A percentile compares a stretch with the other conserved stretches of the same genome.
Conservation (phyloP, 2,329 filamentous ascomycete species). For the Atkinsonella texensis region DNA sequence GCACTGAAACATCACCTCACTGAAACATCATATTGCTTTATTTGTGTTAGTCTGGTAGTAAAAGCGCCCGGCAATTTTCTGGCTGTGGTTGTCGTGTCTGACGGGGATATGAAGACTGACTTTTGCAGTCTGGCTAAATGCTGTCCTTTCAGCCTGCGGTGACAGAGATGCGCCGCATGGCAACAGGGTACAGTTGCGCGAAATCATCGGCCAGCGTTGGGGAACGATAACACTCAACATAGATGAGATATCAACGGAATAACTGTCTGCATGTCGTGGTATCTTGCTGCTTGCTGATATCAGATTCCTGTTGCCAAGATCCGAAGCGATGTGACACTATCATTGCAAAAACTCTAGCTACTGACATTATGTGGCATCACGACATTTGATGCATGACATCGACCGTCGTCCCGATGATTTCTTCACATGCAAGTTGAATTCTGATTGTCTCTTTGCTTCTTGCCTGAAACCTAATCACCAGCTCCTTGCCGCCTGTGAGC, state of each 20-base stretch:
- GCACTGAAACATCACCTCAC: no score
- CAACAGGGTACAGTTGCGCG: neutral
- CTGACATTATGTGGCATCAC: neutral
- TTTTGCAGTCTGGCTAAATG: neutral
- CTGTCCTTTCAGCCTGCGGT: neutral
- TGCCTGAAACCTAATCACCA: slow-evolving; percentile 45
- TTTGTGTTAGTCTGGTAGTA: neutral
- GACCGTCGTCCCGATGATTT: slow-evolving; percentile 54
- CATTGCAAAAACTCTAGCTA: neutral
- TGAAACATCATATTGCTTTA: neutral
- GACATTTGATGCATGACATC: slow-evolving; percentile 8
- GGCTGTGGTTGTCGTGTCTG: neutral
- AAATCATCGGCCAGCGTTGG: neutral
- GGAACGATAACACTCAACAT: no score
- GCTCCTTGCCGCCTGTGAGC: slow-evolving; percentile 44
- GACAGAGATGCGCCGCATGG: neutral
- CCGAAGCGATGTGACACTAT: neutral
- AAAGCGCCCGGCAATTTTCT: neutral
- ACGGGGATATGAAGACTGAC: neutral
- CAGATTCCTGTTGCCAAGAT: neutral
- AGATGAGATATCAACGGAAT: neutral
- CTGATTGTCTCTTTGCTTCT: slow-evolving; percentile 44
- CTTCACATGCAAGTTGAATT: slow-evolving; percentile 69
- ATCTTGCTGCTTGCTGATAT: neutral
- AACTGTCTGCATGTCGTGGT: neutral